Conservation (phyloP, 1,284 basidiomycete species). For the Sanghuangporus baumii region DNA sequence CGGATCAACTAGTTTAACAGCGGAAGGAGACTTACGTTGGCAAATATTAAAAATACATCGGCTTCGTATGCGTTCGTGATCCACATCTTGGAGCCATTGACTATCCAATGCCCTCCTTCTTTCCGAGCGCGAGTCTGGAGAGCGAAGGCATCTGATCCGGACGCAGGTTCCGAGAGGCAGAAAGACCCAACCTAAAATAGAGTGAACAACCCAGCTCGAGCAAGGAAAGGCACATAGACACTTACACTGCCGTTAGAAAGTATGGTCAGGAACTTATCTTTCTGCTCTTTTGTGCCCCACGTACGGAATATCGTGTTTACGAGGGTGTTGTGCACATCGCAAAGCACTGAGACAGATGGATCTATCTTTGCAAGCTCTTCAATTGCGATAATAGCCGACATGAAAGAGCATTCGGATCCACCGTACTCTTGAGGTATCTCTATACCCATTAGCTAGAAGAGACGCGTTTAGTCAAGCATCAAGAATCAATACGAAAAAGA, state of each 20-base stretch:
- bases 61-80: conserved; percentile 98
- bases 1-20: neutral
- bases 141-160: conserved; percentile 96
- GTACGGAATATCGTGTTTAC: conserved; percentile 93
- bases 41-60: conserved; percentile 91
- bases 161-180: conserved; percentile 89
- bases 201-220: neutral
- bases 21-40: conserved; percentile 56
- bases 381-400: conserved; percentile 92
- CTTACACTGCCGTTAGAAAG: conserved; percentile 74
- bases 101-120: conserved; percentile 76
- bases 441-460: conserved; percentile 86
- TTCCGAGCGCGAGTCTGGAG: conserved; percentile 90
- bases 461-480: neutral
- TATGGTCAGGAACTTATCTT: conserved; percentile 86
- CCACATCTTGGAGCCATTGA: conserved; percentile 99
- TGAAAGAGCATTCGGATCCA: conserved; percentile 91
- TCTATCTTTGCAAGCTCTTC: conserved; percentile 97
- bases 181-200: conserved; percentile 82
- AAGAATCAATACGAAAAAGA: neutral
- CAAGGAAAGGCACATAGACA: conserved; percentile 21
- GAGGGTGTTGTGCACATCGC: conserved; percentile 98
- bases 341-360: conserved; percentile 93
- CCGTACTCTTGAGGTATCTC: conserved; percentile 84
- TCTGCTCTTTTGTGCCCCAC: conserved; percentile 81